Evolutionary conservation across 257 asterid genomes (phyloP), one percentile per base, ranked within the genome.

Genomic region (Nicotiana noctiflora): DNA sequence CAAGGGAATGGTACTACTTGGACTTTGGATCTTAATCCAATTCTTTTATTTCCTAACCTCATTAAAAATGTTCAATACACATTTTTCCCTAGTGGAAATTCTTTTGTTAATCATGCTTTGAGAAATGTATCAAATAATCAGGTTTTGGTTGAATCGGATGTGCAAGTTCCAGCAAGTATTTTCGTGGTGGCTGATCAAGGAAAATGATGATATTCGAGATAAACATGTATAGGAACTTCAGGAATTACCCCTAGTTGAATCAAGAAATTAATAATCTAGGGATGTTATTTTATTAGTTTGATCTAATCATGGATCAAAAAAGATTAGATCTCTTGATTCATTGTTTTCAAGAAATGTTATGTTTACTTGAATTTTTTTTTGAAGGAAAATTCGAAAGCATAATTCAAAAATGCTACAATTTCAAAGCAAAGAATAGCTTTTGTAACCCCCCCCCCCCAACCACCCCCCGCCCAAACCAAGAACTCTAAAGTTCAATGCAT

Each of bases 151-250:
- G 93, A 93, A 81, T 85, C 99, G 2, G 59, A 90, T 13, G 78
- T 66, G 55, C 84, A 84, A 0, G 89, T 88, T 57, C 81, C 86
- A 3, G 97, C 98, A 5, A 92, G 80, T 18, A 88, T 95, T 78
- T 86, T 86, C 19, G 84, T 92, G 79, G 55, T 82, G 70, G 99
- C 87, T 8, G 92, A 95, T 83, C 99, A 95, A 86, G 94, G 98
- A 19, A 84, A 25, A 13, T 72, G 37, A 72, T 52, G 15, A 6
- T 49, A 44, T 61, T 62, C 34, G n/a, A 31, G 29, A 49, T 37
- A 77, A 13, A 27, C 8, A 32, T 37, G 13, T 59, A 23, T 46
- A 40, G 60, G 60, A 49, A 11, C 55, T 49, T 49, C 17, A 4
- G 17, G 5, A 10, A 12, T 49, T 49, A 49, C 0, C 17, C 55